Evolutionary conservation across 139 green algal species (phyloP), one percentile per base, ranked within the genome.

Genomic region (Chlorella sp.): DNA sequence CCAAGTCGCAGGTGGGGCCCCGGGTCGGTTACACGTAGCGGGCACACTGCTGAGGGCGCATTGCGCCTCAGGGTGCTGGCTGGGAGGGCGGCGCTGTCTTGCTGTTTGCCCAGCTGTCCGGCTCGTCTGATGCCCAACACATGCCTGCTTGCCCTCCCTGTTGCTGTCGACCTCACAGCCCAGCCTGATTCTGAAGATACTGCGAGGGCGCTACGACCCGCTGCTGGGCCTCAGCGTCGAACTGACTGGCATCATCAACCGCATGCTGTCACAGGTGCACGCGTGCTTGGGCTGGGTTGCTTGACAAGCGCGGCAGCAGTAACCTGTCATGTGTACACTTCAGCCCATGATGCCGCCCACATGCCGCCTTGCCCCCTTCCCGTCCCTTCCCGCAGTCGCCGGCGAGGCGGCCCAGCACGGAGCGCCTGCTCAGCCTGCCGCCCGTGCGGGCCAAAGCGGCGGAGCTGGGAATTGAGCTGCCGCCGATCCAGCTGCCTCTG

Each of bases 141-240:
- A 65, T 3, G 65, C n/a, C 22, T 41, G 7, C n/a, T 73, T 73
- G 1, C 64, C n/a, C n/a, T 0, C 70, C 40, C 22, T 56, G 17
- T 40, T 56, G 70, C 40, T 30, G 30, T 38, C 44, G 44, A 9
- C 8, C 3, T 34, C 51, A 51, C 77, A 83, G 77, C 54, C 77
- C 34, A 73, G 77, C 58, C 77, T 83, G 1, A 83, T 83, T 17
- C 56, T 83, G 60, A 83, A 83, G 77, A 83, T 83, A 30, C 30
- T 83, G 30, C 38, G 26, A 32, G 77, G 77, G 3, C 56, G 77
- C 0, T 83, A 74, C 41, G 60, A 74, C 40, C 77, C 77, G 0
- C 16, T 83, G 30, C 22, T 73, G 1, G 77, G 77, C 34, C 77
- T 83, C 3, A n/a, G 40, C 60, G 14, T 60, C 32, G 77, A 83